Conservation (phyloP, 2,329 filamentous ascomycete species). For the Ascochyta pisi region DNA sequence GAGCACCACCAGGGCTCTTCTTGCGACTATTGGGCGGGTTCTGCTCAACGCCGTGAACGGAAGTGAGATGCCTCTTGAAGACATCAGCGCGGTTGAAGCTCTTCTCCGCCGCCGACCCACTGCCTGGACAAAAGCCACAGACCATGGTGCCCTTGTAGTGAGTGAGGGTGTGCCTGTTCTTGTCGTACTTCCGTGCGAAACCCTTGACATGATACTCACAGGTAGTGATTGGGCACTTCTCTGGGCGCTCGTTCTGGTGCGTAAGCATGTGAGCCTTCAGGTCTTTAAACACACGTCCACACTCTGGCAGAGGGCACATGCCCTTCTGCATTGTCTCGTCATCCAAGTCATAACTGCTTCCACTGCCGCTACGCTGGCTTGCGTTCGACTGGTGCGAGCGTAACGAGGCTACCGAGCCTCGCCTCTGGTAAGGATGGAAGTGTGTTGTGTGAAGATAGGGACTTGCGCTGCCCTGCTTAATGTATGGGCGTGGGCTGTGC, state of each 20-base stretch:
- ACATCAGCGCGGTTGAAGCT: constrained; percentile 95
- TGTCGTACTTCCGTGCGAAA: constrained; percentile 95
- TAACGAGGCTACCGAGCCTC: constrained; percentile 74
- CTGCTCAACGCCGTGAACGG: constrained; percentile 91
- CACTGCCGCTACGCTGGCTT: constrained; percentile 58
- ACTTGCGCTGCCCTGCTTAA: constrained; percentile 66
- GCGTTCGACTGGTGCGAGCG: constrained; percentile 69
- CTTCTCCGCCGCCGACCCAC: constrained; percentile 88
- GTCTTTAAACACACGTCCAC: constrained; percentile 87
- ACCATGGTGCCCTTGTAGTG: constrained; percentile 99
- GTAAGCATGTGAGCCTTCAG: constrained; percentile 94
- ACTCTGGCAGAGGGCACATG: constrained; percentile 82
- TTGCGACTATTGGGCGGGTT: constrained; percentile 90
- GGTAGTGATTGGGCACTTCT: constrained; percentile 91
- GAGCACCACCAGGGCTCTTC: constrained; percentile 61
- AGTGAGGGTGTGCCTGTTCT: constrained; percentile 91
- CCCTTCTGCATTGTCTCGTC: constrained; percentile 68
- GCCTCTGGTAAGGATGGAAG: constrained; percentile 66
- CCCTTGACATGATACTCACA: constrained; percentile 94
- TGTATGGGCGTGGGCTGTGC: constrained; percentile 52
- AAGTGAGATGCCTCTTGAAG: constrained; percentile 91
- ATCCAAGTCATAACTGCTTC: constrained; percentile 49
- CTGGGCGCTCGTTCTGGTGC: constrained; percentile 86
- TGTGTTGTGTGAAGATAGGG: constrained; percentile 67
- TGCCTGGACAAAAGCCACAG: constrained; percentile 90